These are phyloP conservation scores for Hyaloscypha variabilis DNA, from an alignment of 495 filamentous ascomycete genomes.

Conservation along the genomic window DNA sequence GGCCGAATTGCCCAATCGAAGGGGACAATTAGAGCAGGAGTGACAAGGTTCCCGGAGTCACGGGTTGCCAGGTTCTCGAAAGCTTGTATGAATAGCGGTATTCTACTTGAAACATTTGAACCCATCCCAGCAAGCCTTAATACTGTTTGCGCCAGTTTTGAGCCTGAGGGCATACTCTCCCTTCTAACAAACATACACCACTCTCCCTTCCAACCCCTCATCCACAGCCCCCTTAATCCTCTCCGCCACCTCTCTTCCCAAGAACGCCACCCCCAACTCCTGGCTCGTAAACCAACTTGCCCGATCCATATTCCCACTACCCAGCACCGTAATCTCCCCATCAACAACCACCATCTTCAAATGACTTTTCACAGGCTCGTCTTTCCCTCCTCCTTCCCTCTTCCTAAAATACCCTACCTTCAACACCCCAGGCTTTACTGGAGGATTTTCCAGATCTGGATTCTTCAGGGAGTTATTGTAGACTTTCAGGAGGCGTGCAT, in stretches of 20 bases:
- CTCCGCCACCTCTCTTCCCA: conserved; percentile 46
- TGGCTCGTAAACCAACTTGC: conserved; percentile 79
- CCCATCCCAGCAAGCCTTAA: too few species aligned
- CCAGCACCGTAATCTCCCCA: conserved; percentile 58
- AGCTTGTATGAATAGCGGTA: not conserved
- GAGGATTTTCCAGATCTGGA: conserved; percentile 6
- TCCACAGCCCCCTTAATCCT: conserved; percentile 44
- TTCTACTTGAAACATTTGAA: too few species aligned
- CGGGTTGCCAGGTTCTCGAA: too few species aligned
- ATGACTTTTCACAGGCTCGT: conserved; percentile 68
- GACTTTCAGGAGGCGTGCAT: conserved; percentile 33
- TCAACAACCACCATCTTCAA: conserved; percentile 71
- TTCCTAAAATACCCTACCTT: conserved; percentile 51
- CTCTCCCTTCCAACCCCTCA: conserved; percentile 40
- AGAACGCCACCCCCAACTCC: conserved; percentile 71
- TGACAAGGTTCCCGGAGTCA: too few species aligned
- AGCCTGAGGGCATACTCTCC: not conserved
- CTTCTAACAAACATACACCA: conserved; percentile 2
- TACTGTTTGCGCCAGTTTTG: too few species aligned
- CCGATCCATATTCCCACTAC: conserved; percentile 76
- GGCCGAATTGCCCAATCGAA: too few species aligned
- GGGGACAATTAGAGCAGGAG: too few species aligned
- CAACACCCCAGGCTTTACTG: conserved; percentile 38
- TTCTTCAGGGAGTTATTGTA: conserved; percentile 6
- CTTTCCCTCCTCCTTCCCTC: conserved; percentile 19